Percentiles rank a stretch among this genome's conserved stretches.
phyloP scores from a whole-genome alignment of 148 eudicot genomes.

The Beta vulgaris region DNA sequence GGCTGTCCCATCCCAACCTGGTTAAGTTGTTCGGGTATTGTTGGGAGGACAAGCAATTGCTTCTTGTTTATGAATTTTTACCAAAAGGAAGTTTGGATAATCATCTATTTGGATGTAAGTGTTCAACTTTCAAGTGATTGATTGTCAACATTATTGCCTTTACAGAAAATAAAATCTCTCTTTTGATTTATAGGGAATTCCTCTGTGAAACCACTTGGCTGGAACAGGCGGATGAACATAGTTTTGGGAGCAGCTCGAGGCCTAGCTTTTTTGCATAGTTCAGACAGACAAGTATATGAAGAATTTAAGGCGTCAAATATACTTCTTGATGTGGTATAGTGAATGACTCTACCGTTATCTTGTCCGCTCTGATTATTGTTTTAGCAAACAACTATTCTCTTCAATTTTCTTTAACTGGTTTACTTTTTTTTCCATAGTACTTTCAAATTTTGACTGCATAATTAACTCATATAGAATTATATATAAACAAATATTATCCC shows the following conservation, averaged over 20 bases:
- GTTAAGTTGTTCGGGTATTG: conserved; percentile 62
- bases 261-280: conserved; percentile 50
- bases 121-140: neutral
- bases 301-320: conserved; percentile 67
- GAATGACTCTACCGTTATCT: neutral
- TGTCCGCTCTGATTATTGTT: too few relatives aligned
- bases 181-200: conserved; percentile 35
- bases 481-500: too few relatives aligned
- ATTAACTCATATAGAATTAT: too few relatives aligned
- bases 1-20: conserved; percentile 54
- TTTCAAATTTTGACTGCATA: too few relatives aligned
- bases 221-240: conserved; percentile 56
- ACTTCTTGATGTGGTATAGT: conserved; percentile 55
- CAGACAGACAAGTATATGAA: conserved; percentile 47
- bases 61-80: conserved; percentile 60
- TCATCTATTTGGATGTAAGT: conserved; percentile 60
- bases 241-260: conserved; percentile 64
- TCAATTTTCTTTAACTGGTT: too few relatives aligned
- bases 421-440: too few relatives aligned
- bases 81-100: conserved; percentile 63
- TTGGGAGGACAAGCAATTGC: conserved; percentile 51
- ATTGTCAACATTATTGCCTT: neutral
- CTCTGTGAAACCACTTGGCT: conserved; percentile 42
- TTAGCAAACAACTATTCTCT: too few relatives aligned
- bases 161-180: neutral